Base-by-base conservation (phyloP, 208 protist genomes). In the Trypanosoma lewisi region DNA sequence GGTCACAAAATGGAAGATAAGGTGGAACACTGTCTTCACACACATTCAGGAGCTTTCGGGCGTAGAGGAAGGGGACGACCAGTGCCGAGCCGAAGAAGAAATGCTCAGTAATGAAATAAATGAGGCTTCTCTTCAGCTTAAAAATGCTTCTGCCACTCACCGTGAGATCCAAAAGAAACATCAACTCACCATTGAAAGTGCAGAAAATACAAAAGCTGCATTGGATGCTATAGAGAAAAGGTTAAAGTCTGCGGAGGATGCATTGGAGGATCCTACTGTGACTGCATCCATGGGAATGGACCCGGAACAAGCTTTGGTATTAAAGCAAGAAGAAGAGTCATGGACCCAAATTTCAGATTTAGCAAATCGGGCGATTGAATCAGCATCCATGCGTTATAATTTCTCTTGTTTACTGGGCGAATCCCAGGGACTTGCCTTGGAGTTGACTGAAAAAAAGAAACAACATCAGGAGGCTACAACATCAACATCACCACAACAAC, bases 361-460 rank as follows among this genome's bases (percentile, higher is more conserved):
- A 7, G 49, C 42, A 8, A 27, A 9, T 7, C 30, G 21, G 2
- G 71, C 69, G n/a, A n/a, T 77, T 42, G 73, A 74, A 44, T 52
- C 47, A 16, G 61, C 77, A 8, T 27, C 66, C 57, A 27, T 76
- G 39, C 72, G 70, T 9, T 34, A 62, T 37, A 27, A 51, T 14
- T 21, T 55, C 33, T 58, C 45, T 31, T 39, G 8, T 33, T 63
- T 70, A 23, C 62, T 70, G 31, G 28, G 34, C 34, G 36, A 44
- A 50, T 63, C 25, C 47, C 42, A 31, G 23, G 44, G 14, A 48
- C 64, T 70, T 44, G 6, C 47, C 33, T 3, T n/a, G 16, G 28
- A 42, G 14, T 16, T 70, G 36, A 8, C 17, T 9, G 23, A 49
- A 23, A n/a, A 66, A 1, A n/a, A 57, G 37, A n/a, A 49, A n/a